phyloP scores from a whole-genome alignment of 2,329 filamentous ascomycete genomes.

The Hortaea sp. region DNA sequence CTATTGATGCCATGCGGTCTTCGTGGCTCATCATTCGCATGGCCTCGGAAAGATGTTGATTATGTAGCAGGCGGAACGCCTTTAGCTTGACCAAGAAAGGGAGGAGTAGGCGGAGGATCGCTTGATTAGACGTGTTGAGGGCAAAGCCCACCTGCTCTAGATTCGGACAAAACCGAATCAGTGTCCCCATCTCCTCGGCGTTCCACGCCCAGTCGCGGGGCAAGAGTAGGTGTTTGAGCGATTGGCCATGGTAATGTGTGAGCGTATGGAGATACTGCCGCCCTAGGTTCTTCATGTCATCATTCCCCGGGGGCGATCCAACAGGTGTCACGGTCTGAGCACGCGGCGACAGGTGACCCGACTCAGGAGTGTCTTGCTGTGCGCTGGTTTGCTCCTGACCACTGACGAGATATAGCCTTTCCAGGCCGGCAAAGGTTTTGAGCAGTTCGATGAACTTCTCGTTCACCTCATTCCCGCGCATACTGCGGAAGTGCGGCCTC shows the following conservation, averaged over 20 bases:
- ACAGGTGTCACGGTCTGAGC: conserved; percentile 15
- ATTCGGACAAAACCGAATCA: conserved; percentile 46
- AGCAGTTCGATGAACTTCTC: conserved; percentile 26
- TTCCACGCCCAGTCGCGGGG: conserved; percentile 46
- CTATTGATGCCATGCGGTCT: conserved; percentile 24
- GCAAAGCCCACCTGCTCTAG: conserved; percentile 50
- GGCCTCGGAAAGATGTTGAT: conserved; percentile 11
- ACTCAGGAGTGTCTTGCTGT: conserved; percentile 1
- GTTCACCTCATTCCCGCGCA: conserved; percentile 21
- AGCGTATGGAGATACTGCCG: conserved; percentile 43
- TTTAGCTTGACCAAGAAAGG: conserved; percentile 29
- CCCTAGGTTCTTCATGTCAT: conserved; percentile 22
- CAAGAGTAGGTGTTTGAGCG: conserved; percentile 47
- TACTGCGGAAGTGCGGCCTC: conserved; percentile 7
- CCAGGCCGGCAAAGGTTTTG: conserved; percentile 4
- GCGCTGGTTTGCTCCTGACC: conserved; percentile 15
- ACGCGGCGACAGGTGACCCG: conserved; percentile 3
- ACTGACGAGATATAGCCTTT: conserved; percentile 35
- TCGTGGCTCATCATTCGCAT: conserved; percentile 10
- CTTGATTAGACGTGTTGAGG: conserved; percentile 47
- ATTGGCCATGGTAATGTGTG: conserved; percentile 40
- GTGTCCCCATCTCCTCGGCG: conserved; percentile 36
- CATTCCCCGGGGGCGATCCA: conserved; percentile 2
- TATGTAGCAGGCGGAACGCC: conserved; percentile 31
- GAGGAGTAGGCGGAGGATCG: conserved; percentile 27